Conservation (phyloP, 1,284 basidiomycete species). For the Meira miltonrushii region DNA sequence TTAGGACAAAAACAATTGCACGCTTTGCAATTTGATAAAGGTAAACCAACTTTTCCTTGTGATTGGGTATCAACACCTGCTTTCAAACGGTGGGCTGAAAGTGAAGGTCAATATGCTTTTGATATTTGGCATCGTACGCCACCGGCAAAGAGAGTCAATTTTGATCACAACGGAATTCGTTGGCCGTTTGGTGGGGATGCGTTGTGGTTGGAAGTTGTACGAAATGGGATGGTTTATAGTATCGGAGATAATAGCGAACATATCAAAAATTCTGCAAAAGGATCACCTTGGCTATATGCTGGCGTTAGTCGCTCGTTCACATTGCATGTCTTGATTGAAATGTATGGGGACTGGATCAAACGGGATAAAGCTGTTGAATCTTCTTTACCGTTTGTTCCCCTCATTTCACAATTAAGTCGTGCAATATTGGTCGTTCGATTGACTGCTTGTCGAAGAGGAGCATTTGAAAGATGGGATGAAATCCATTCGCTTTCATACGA, state of each 20-base stretch:
- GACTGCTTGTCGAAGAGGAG: conserved; percentile 5
- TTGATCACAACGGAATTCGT: conserved; percentile 8
- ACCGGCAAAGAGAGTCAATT: conserved; percentile 40
- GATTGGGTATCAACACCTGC: conserved; percentile 36
- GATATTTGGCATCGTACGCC: conserved; percentile 37
- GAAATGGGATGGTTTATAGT: conserved; percentile 1
- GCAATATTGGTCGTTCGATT: neutral
- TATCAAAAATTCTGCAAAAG: neutral
- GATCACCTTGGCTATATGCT: neutral
- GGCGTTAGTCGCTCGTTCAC: neutral
- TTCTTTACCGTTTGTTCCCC: neutral
- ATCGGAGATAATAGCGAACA: neutral
- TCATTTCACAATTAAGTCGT: neutral
- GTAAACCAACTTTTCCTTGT: conserved; percentile 26
- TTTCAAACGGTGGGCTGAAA: conserved; percentile 9
- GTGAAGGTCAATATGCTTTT: conserved; percentile 8
- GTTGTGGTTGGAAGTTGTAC: conserved; percentile 18
- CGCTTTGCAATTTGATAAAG: conserved; percentile 1
- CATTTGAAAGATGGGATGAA: conserved; percentile 1
- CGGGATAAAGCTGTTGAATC: neutral
- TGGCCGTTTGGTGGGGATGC: conserved; percentile 16
- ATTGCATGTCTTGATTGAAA: neutral
- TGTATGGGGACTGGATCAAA: neutral
- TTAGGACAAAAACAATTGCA: conserved; percentile 27
- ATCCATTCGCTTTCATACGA: neutral